phyloP scores from a whole-genome alignment of 441 rosid species.

The Populus hybrid region DNA sequence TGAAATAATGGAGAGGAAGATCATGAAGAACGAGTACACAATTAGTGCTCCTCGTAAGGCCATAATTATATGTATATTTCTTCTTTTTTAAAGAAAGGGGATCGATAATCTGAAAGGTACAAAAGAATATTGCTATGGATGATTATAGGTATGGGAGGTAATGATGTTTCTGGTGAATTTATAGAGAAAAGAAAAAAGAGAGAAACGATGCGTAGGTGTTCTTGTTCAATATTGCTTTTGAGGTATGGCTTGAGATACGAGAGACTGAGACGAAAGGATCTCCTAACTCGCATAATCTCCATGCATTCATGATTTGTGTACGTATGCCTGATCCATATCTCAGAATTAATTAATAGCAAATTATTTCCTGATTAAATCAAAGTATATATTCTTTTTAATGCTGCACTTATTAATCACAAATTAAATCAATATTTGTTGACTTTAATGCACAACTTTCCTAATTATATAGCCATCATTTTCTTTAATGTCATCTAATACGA shows the following conservation, averaged over 20 bases:
- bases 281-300: constrained; percentile 22
- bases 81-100: constrained; percentile 11
- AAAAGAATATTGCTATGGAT: background rate
- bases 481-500: too few species aligned
- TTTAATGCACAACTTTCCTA: background rate
- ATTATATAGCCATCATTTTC: background rate
- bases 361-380: background rate
- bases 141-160: constrained; percentile 4
- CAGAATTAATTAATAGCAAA: background rate
- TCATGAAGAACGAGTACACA: background rate
- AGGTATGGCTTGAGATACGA: constrained; percentile 30
- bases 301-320: constrained; percentile 23
- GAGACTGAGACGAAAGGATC: constrained; percentile 41
- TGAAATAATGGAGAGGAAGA: constrained; percentile 15
- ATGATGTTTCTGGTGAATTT: constrained; percentile 31
- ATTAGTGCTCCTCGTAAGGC: constrained; percentile 17
- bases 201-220: background rate
- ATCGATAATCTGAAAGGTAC: background rate
- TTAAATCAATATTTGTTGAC: background rate
- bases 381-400: background rate
- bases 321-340: background rate
- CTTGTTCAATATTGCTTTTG: constrained; percentile 5
- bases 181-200: constrained; percentile 30
- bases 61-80: constrained; percentile 14
- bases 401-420: background rate